These are phyloP conservation scores for Claviceps digitariae DNA, from an alignment of 2,329 filamentous ascomycete genomes.

Conservation along the genomic window DNA sequence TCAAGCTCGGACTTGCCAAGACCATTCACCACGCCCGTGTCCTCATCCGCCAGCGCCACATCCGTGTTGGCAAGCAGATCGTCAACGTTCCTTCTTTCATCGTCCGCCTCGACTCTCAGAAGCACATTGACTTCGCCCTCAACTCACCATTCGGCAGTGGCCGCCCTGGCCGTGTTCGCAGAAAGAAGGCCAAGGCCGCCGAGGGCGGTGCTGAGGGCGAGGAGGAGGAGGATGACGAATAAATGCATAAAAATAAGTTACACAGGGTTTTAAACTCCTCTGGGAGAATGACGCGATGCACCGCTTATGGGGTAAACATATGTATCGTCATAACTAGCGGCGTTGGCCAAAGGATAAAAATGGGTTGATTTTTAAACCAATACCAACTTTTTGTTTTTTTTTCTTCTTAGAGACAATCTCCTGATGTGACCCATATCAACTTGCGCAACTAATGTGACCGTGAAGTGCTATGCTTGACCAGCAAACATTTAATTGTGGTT, in stretches of 20 bases:
- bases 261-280: slow-evolving; percentile 17
- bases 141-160: slow-evolving; percentile 97
- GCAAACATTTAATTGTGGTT: not conserved
- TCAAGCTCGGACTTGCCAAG: slow-evolving; percentile 99
- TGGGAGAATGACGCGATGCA: slow-evolving; percentile 18
- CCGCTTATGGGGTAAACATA: slow-evolving; percentile 24
- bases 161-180: slow-evolving; percentile 91
- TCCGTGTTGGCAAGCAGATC: slow-evolving; percentile 99
- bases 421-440: not conserved
- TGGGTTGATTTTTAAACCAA: slow-evolving; percentile 27
- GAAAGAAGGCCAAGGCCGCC: slow-evolving; percentile 98
- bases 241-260: slow-evolving; percentile 27
- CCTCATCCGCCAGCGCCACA: slow-evolving; percentile 98
- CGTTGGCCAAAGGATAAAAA: slow-evolving; percentile 36
- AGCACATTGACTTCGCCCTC: slow-evolving; percentile 99
- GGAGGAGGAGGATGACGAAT: slow-evolving; percentile 76
- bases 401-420: not conserved
- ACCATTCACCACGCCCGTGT: slow-evolving; percentile 99
- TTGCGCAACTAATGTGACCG: not conserved
- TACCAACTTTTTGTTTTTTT: slow-evolving; percentile 7
- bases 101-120: slow-evolving; percentile 99
- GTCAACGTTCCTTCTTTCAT: slow-evolving; percentile 99
- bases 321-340: slow-evolving; percentile 35
- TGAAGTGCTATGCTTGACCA: not conserved
- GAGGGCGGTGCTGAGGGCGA: slow-evolving; percentile 70